Base-by-base conservation (phyloP, 1,139 yeast genomes). In the Candida labiduridarum region DNA sequence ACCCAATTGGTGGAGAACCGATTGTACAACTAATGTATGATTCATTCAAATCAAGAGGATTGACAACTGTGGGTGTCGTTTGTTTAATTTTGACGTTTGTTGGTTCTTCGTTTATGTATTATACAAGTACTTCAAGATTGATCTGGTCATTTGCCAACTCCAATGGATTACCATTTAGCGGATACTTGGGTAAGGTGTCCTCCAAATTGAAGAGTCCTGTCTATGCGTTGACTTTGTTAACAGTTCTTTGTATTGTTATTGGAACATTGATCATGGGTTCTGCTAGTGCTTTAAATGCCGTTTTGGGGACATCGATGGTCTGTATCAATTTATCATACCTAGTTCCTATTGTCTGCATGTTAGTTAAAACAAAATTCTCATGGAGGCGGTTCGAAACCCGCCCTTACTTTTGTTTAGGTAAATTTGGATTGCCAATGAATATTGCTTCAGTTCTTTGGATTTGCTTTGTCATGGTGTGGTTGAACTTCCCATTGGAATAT, bases 271-370 rank as follows among this genome's bases (percentile, higher is more conserved):
- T 66, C 15, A 62, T 67, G 45, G 71, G 71, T 41, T 63, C 56
- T 35, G 58, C 52, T 44, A 59, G 57, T 42, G 71, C 71, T 0
- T 60, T 67, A 39, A 57, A 58, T 55, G 69, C 71, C 6, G 66
- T 67, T 2, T 60, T 67, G 48, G 69, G 68, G 11, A 59, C 68
- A n/a, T 54, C 66, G 1, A 63, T 66, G 67, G 67, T 66, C n/a
- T 65, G 70, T 46, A 55, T 62, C 41, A 63, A 67, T 42, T 58
- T 68, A 43, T 66, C 70, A 9, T 68, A 66, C 47, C 52, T 65
- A 18, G 58, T 68, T 48, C 72, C 72, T 15, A 63, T 68, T 29
- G 47, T 50, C 41, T 67, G 70, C 45, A 55, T 64, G 47, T 60
- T 58, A 45, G 49, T 46, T 45, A 59, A 56, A 29, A 61, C 68